phyloP scores from a whole-genome alignment of 2,329 filamentous ascomycete genomes.

The Penicillium glabrum region DNA sequence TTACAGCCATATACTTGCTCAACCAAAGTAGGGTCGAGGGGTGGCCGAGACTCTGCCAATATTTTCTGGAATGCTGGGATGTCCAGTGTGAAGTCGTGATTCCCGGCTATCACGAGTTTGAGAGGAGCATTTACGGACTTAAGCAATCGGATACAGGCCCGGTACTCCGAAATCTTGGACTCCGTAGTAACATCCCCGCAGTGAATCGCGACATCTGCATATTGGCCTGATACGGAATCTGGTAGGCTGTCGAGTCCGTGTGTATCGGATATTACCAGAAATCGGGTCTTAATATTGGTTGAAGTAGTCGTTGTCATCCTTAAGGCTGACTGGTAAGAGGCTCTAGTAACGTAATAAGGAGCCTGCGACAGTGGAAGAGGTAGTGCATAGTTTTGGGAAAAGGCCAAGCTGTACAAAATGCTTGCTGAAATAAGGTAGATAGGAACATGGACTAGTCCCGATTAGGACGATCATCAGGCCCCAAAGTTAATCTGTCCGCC shows the following conservation, averaged over 20 bases:
- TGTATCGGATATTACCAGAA: slow-evolving; percentile 10
- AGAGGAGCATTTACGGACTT: slow-evolving; percentile 47
- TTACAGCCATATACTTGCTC: slow-evolving; percentile 41
- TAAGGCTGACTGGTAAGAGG: background rate
- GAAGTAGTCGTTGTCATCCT: background rate
- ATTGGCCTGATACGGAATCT: background rate
- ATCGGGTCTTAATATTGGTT: slow-evolving; percentile 6
- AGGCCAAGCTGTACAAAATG: background rate
- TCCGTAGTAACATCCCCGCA: slow-evolving; percentile 14
- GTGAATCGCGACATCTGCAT: slow-evolving; percentile 14
- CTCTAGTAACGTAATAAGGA: background rate
- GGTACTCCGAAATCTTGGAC: slow-evolving; percentile 14
- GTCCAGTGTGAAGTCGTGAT: slow-evolving; percentile 54
- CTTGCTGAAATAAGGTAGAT: no score
- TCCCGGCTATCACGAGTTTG: slow-evolving; percentile 57
- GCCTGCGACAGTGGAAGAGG: background rate
- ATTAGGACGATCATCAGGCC: background rate
- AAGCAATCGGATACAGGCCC: slow-evolving; percentile 45
- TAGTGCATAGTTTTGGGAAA: background rate
- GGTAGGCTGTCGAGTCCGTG: slow-evolving; percentile 7
- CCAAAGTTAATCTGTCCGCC: no score
- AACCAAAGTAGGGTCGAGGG: slow-evolving; percentile 29
- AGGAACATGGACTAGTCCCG: background rate
- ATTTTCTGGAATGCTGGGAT: slow-evolving; percentile 36
- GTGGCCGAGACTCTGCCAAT: slow-evolving; percentile 25